phyloP scores from a whole-genome alignment of 306 rosid genomes.

The Corylus heterophylla region DNA sequence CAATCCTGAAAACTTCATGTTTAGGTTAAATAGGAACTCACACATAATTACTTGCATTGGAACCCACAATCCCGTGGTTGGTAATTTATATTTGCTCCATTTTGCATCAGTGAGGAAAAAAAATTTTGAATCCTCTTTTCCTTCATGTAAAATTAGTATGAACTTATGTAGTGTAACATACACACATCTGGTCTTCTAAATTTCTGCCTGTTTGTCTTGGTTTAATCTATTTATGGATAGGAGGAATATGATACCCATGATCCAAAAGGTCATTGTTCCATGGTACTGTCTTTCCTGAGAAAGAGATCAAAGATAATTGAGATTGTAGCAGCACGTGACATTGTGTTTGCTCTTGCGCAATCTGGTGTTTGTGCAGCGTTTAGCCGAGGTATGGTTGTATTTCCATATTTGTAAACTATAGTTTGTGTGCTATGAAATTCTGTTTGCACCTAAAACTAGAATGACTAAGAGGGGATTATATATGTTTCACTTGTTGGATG shows the following conservation, averaged over 20 bases:
- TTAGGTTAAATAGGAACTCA: background rate
- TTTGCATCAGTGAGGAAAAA: background rate
- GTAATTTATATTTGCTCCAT: background rate
- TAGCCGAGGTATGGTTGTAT: constrained; percentile 47
- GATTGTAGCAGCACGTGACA: constrained; percentile 62
- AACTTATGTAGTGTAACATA: background rate
- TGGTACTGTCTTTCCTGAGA: constrained; percentile 52
- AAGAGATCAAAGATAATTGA: constrained; percentile 61
- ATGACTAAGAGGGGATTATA: background rate
- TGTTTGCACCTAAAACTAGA: constrained; percentile 24
- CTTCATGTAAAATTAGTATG: background rate
- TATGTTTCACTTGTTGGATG: constrained; percentile 35
- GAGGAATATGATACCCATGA: constrained; percentile 69
- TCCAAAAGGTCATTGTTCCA: constrained; percentile 55
- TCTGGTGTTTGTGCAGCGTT: constrained; percentile 71
- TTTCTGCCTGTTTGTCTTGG: constrained; percentile 3
- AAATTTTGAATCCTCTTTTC: background rate
- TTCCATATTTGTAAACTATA: background rate
- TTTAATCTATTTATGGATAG: constrained; percentile 33
- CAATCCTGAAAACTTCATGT: background rate
- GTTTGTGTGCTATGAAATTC: constrained; percentile 6
- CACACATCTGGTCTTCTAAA: background rate
- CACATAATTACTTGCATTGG: background rate
- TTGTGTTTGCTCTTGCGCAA: constrained; percentile 66
- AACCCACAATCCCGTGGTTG: background rate